These are phyloP conservation scores for Linnemannia elongata DNA, from an alignment of 192 early-diverging fungal genomes.

Conservation along the genomic window DNA sequence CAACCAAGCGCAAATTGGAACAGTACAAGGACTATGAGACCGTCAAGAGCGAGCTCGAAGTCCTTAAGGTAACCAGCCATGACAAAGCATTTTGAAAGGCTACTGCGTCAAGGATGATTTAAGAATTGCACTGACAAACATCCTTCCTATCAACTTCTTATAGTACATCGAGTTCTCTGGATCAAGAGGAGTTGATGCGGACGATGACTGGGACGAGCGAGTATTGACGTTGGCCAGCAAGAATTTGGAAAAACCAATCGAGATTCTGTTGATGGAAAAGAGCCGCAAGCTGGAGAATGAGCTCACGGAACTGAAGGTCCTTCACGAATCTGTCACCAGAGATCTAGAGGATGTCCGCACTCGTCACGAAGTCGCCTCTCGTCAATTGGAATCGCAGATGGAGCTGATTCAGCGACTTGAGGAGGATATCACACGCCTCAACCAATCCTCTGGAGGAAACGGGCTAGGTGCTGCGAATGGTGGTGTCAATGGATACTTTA, in stretches of 20 bases:
- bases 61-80: conserved; percentile 73
- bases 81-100: not conserved
- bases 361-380: conserved; percentile 44
- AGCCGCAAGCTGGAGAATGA: conserved; percentile 87
- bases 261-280: conserved; percentile 84
- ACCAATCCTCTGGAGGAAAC: conserved; percentile 17
- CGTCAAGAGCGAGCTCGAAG: conserved; percentile 87
- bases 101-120: no score
- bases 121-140: not conserved
- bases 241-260: conserved; percentile 71
- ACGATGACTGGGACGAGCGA: conserved; percentile 58
- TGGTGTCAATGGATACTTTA: conserved; percentile 29
- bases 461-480: not conserved
- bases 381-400: conserved; percentile 59
- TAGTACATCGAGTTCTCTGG: conserved; percentile 80
- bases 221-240: conserved; percentile 58
- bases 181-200: conserved; percentile 61
- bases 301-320: conserved; percentile 70
- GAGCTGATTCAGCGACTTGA: conserved; percentile 66
- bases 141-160: not conserved
- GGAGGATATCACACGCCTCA: conserved; percentile 67
- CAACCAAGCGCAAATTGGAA: conserved; percentile 67
- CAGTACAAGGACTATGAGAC: conserved; percentile 87
- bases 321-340: conserved; percentile 42
- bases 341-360: conserved; percentile 42